Evolutionary conservation across 441 rosid species (phyloP).

Genomic region (Sinapis alba): DNA sequence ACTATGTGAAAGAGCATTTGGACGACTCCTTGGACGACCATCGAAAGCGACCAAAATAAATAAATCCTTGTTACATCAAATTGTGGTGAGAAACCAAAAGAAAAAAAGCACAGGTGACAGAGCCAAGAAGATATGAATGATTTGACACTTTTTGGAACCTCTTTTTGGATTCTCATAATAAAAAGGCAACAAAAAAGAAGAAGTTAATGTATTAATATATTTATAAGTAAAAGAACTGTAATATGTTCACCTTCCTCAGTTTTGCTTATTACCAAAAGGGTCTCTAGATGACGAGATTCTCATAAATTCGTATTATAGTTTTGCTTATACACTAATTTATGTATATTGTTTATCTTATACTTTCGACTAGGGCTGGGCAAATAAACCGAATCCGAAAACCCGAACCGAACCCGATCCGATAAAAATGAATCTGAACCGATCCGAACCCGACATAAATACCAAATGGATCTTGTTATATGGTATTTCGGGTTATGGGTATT

Average conservation of each 20-base stretch:
- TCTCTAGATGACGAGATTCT: background rate
- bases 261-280: background rate
- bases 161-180: slow-evolving; percentile 14
- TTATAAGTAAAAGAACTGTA: background rate
- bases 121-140: slow-evolving; percentile 4
- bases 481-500: no score
- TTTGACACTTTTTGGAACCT: slow-evolving; percentile 8
- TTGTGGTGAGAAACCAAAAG: background rate
- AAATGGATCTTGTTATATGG: no score
- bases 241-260: background rate
- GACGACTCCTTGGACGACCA: slow-evolving; percentile 63
- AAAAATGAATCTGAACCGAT: no score
- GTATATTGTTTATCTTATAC: background rate
- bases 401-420: no score
- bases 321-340: background rate
- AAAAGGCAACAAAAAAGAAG: background rate
- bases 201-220: background rate
- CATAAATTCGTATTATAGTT: background rate
- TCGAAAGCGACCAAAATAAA: slow-evolving; percentile 69
- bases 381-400: no score
- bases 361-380: no score
- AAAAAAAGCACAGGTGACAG: slow-evolving; percentile 20
- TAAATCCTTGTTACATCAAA: background rate
- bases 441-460: no score
- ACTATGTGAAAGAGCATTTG: slow-evolving; percentile 61